These are phyloP conservation scores for Pistacia atlantica DNA, from an alignment of 345 rosid genomes.

Conservation along the genomic window DNA sequence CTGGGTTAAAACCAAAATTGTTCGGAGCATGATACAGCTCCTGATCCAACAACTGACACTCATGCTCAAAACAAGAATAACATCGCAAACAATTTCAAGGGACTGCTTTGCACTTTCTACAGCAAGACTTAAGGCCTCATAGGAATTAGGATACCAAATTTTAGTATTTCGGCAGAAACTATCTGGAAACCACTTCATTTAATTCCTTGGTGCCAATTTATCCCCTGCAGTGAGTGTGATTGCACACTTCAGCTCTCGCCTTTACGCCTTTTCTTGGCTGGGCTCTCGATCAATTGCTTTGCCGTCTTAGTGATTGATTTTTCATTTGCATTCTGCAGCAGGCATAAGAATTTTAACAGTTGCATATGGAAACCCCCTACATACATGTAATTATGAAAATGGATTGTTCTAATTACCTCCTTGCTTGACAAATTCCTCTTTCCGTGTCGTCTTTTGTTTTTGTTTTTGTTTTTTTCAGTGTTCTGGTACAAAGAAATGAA, in stretches of 20 bases:
- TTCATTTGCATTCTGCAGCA: constrained; percentile 32
- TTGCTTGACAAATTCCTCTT: constrained; percentile 37
- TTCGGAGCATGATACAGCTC: too few relatives aligned
- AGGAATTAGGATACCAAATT: neutral
- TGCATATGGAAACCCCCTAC: neutral
- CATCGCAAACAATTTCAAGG: neutral
- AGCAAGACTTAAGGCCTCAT: neutral
- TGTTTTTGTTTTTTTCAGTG: constrained; percentile 28
- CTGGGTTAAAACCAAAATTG: too few relatives aligned
- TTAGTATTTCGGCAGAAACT: neutral
- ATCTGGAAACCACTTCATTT: neutral
- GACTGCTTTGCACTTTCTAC: neutral
- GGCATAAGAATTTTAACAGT: neutral
- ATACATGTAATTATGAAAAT: neutral
- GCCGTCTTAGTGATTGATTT: constrained; percentile 24
- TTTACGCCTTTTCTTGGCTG: constrained; percentile 46
- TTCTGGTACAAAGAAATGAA: constrained; percentile 23
- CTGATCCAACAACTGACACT: too few relatives aligned
- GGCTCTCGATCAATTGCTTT: constrained; percentile 16
- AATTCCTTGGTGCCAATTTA: neutral
- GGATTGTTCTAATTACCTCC: constrained; percentile 25
- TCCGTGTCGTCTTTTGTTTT: constrained; percentile 39
- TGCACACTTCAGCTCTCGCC: constrained; percentile 23
- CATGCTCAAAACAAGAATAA: too few relatives aligned
- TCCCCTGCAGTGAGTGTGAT: neutral